Evolutionary conservation across 805 yeast species (phyloP).

Genomic region (Saccharomycopsis javanensis): DNA sequence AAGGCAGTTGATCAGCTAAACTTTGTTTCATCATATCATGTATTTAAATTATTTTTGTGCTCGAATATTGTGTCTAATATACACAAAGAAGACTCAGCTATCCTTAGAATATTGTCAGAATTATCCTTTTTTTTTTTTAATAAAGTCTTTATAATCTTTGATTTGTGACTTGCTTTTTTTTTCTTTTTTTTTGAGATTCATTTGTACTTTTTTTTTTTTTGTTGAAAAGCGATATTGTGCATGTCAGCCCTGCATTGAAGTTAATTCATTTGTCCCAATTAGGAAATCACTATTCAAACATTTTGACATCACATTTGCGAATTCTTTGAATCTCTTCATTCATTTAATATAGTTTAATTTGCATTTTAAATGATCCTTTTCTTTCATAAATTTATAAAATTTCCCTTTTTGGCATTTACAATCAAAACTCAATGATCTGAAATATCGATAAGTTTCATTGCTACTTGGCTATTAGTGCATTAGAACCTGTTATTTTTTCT

Average conservation of each 20-base stretch:
- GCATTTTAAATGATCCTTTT: neutral
- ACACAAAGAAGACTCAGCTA: too few relatives aligned
- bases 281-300: neutral
- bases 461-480: too few relatives aligned
- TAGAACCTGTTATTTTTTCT: neutral
- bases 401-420: neutral
- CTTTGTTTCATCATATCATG: too few relatives aligned
- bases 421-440: neutral
- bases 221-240: neutral
- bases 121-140: too few relatives aligned
- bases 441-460: neutral
- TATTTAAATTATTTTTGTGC: too few relatives aligned
- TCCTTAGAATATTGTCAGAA: too few relatives aligned
- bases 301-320: too few relatives aligned
- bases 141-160: too few relatives aligned
- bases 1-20: too few relatives aligned
- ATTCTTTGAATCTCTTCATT: too few relatives aligned
- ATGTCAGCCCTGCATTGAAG: neutral
- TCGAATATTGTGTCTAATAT: too few relatives aligned
- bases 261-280: neutral
- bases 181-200: neutral
- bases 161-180: neutral
- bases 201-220: neutral
- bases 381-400: neutral
- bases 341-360: too few relatives aligned